Evolutionary conservation across 768 basidiomycete species (phyloP).

Genomic region (Sistotremastrum suecicum): DNA sequence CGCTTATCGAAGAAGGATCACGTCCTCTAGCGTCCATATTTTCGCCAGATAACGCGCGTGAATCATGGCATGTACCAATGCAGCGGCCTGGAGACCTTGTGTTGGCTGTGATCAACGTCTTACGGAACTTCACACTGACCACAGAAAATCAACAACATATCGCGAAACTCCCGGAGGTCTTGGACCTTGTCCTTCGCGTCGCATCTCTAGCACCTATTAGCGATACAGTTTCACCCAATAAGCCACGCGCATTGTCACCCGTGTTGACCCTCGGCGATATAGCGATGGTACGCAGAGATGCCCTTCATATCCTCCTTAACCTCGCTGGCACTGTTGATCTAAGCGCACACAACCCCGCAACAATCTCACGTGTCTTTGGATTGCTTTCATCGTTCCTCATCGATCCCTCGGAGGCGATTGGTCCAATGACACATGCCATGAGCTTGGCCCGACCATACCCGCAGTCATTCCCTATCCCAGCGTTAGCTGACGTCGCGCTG

Average conservation of each 20-base stretch:
- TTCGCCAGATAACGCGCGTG: conserved; percentile 34
- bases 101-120: conserved; percentile 57
- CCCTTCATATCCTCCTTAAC: conserved; percentile 51
- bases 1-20: conserved; percentile 41
- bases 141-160: conserved; percentile 58
- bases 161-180: conserved; percentile 44
- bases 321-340: conserved; percentile 41
- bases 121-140: conserved; percentile 75
- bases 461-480: conserved; percentile 26
- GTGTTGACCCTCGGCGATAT: conserved; percentile 59
- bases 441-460: no score
- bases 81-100: conserved; percentile 60
- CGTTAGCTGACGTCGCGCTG: conserved; percentile 60
- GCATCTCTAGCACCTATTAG: conserved; percentile 30
- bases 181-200: conserved; percentile 58
- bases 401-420: conserved; percentile 50
- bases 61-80: conserved; percentile 35
- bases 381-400: conserved; percentile 63
- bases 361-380: conserved; percentile 40
- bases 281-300: conserved; percentile 63
- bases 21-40: conserved; percentile 46
- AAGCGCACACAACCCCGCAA: conserved; percentile 22
- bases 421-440: conserved; percentile 30
- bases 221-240: not conserved
- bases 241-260: conserved; percentile 30